phyloP scores from a whole-genome alignment of 2,329 filamentous ascomycete species.

The Microsporum ferrugineum region DNA sequence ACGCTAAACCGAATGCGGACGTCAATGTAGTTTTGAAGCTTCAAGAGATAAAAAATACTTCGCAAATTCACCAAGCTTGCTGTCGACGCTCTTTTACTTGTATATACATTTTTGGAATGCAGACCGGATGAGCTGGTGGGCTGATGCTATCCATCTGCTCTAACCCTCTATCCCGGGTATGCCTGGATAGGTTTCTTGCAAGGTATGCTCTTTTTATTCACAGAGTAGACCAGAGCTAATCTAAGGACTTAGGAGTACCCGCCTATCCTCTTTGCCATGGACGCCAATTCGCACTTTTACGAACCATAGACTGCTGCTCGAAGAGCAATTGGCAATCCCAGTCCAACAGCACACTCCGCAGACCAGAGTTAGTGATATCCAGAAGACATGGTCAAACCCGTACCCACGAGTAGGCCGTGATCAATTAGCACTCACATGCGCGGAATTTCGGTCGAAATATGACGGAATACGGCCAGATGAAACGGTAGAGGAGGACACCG shows the following conservation, averaged over 20 bases:
- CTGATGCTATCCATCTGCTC: slow-evolving; percentile 33
- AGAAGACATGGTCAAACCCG: slow-evolving; percentile 24
- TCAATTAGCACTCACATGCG: slow-evolving; percentile 23
- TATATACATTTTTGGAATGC: not conserved
- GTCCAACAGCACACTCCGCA: not conserved
- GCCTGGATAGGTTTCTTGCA: slow-evolving; percentile 19
- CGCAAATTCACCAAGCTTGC: not conserved
- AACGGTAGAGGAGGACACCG: slow-evolving; percentile 29
- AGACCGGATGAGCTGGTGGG: slow-evolving; percentile 8
- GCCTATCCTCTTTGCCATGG: not conserved
- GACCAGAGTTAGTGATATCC: slow-evolving; percentile 28
- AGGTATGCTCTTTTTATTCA: slow-evolving; percentile 25
- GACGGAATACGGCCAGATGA: slow-evolving; percentile 28
- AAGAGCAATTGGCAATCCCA: not conserved
- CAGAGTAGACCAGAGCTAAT: not conserved
- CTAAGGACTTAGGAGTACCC: not conserved
- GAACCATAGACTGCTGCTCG: not conserved
- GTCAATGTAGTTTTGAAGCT: not conserved
- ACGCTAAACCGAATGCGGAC: not conserved
- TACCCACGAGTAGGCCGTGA: slow-evolving; percentile 30
- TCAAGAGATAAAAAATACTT: not conserved
- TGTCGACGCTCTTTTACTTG: not conserved
- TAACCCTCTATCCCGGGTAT: slow-evolving; percentile 25
- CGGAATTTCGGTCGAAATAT: slow-evolving; percentile 30
- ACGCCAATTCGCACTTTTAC: not conserved